These are phyloP conservation scores for Helminthosporium solani DNA, from an alignment of 2,329 filamentous ascomycete species.

Conservation along the genomic window DNA sequence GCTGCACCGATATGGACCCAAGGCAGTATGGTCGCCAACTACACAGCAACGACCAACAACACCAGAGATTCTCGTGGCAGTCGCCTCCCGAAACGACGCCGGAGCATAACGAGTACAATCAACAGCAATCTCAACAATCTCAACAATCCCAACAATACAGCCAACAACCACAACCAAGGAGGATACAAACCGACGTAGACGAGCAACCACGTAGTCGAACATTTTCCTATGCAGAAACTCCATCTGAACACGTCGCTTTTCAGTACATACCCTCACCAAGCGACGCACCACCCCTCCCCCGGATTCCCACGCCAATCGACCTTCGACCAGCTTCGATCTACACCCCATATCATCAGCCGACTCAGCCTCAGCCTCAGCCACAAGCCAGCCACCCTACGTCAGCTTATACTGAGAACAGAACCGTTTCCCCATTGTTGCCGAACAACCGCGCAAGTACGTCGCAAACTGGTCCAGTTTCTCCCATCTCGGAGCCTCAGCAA, in stretches of 20 bases:
- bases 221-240: slow-evolving; percentile 41
- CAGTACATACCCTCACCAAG: slow-evolving; percentile 27
- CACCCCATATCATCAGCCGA: slow-evolving; percentile 23
- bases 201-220: slow-evolving; percentile 22
- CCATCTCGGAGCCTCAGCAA: slow-evolving; percentile 18
- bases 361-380: slow-evolving; percentile 26
- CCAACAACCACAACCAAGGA: slow-evolving; percentile 13
- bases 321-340: slow-evolving; percentile 27
- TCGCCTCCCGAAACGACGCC: slow-evolving; percentile 18
- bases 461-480: slow-evolving; percentile 27
- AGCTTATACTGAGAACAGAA: slow-evolving; percentile 29
- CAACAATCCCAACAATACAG: slow-evolving; percentile 14
- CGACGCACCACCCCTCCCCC: slow-evolving; percentile 26
- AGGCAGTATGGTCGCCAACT: slow-evolving; percentile 22
- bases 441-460: slow-evolving; percentile 19
- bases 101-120: slow-evolving; percentile 22
- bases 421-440: slow-evolving; percentile 28
- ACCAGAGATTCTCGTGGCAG: slow-evolving; percentile 41
- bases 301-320: slow-evolving; percentile 22
- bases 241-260: slow-evolving; percentile 33
- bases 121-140: slow-evolving; percentile 13
- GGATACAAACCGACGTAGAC: slow-evolving; percentile 17
- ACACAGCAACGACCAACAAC: slow-evolving; percentile 6
- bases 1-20: slow-evolving; percentile 22
- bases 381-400: slow-evolving; percentile 19